Percentiles rank a stretch among this genome's conserved stretches.
phyloP scores from a whole-genome alignment of 2,329 filamentous ascomycete genomes.

The Fusarium bactridioides region DNA sequence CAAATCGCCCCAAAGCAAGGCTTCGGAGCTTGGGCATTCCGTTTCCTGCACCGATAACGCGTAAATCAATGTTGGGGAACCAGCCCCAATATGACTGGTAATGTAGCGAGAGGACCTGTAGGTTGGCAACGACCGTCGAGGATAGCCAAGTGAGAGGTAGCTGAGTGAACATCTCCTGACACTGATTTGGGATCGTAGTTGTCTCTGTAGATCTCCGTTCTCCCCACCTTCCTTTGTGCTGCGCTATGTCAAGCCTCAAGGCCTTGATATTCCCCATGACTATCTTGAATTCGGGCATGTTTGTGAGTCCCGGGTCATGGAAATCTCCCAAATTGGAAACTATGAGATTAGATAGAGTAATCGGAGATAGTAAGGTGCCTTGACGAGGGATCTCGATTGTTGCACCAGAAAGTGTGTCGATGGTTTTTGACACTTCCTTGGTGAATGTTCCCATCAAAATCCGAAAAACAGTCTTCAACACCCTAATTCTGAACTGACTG shows the following conservation, averaged over 20 bases:
- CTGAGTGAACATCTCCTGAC: not conserved
- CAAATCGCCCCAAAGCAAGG: not conserved
- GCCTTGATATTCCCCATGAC: not conserved
- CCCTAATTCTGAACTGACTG: not conserved
- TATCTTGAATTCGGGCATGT: not conserved
- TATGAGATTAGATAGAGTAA: not conserved
- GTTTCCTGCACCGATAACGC: not conserved
- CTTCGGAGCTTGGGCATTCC: not conserved
- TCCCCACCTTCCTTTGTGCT: not conserved
- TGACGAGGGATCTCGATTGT: accelerated
- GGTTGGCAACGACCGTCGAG: not conserved
- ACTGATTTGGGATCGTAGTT: not conserved
- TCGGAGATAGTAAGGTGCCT: accelerated
- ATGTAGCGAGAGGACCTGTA: not conserved
- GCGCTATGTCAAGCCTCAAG: not conserved
- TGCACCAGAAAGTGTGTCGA: not conserved
- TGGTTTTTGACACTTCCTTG: not conserved
- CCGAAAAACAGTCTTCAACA: not conserved
- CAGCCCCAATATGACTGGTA: not conserved
- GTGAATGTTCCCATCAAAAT: not conserved
- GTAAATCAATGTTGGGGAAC: not conserved
- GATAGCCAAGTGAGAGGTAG: not conserved
- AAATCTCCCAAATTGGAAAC: not conserved
- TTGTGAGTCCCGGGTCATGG: not conserved
- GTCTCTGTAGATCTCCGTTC: accelerated